Percentiles rank a stretch among this genome's conserved stretches.
Conservation (phyloP, 1,284 basidiomycete species). For the Tilletia walkeri region DNA sequence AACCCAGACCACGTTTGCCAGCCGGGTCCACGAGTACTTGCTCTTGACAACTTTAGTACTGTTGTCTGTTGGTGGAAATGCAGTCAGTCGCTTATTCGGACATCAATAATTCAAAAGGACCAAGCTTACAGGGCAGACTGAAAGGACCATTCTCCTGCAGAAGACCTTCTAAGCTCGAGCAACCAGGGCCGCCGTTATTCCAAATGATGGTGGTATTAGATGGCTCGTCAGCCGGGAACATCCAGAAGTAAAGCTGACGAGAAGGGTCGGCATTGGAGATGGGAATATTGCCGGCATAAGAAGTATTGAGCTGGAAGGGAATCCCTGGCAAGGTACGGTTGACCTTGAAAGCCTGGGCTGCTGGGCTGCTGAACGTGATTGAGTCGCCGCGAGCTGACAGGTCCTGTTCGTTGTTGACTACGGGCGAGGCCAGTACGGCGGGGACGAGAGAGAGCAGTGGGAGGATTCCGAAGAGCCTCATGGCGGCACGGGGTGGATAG, state of each 20-base stretch:
- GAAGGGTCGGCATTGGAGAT: slow-evolving; percentile 32
- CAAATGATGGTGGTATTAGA: slow-evolving; percentile 73
- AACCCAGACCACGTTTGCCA: slow-evolving; percentile 74
- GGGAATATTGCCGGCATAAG: slow-evolving; percentile 44
- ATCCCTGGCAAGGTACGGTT: slow-evolving; percentile 30
- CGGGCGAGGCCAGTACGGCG: no score
- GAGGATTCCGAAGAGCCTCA: no score
- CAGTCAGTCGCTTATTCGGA: no score
- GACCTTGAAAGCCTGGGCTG: background rate
- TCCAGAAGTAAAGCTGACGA: slow-evolving; percentile 75
- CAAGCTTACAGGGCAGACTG: slow-evolving; percentile 61
- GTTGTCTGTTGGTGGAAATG: slow-evolving; percentile 55
- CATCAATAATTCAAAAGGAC: no score
- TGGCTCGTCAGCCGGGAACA: slow-evolving; percentile 74
- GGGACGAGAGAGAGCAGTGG: no score
- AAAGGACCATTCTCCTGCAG: slow-evolving; percentile 78
- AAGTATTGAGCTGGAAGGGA: slow-evolving; percentile 35
- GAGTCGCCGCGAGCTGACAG: background rate
- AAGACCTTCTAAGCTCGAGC: slow-evolving; percentile 73
- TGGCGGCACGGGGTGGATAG: no score
- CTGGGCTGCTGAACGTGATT: slow-evolving; percentile 3
- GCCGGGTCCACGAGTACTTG: slow-evolving; percentile 75
- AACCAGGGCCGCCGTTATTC: slow-evolving; percentile 64
- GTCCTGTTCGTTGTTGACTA: no score
- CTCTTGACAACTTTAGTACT: slow-evolving; percentile 68